These are phyloP conservation scores for Cenchrus purpureus DNA, from an alignment of 176 grass and related monocot species.

Conservation along the genomic window DNA sequence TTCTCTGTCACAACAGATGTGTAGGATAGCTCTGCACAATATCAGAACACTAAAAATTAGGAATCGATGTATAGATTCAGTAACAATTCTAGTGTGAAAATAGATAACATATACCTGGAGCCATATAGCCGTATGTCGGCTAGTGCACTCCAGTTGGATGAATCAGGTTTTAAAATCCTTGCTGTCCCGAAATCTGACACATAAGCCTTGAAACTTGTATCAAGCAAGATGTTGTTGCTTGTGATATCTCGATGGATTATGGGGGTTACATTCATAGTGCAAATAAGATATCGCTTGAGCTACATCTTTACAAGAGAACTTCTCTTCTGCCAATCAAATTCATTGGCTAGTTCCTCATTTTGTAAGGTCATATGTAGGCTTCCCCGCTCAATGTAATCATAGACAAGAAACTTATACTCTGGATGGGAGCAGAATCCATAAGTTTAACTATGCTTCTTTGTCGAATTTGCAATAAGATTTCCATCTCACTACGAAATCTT, in stretches of 20 bases:
- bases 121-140: slow-evolving; percentile 19
- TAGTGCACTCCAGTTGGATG: slow-evolving; percentile 23
- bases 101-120: background rate
- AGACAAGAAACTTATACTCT: background rate
- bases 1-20: background rate
- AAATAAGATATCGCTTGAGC: slow-evolving; percentile 17
- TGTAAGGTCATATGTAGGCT: background rate
- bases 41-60: background rate
- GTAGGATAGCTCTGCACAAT: background rate
- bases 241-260: slow-evolving; percentile 41
- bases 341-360: background rate
- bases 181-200: slow-evolving; percentile 35
- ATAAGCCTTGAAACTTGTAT: background rate
- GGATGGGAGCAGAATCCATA: background rate
- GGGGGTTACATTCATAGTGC: slow-evolving; percentile 5
- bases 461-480: too few relatives aligned
- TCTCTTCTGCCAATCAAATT: slow-evolving; percentile 3
- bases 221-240: slow-evolving; percentile 26
- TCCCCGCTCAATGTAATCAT: slow-evolving; percentile 6
- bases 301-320: background rate
- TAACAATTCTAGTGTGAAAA: background rate
- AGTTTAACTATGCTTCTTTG: too few relatives aligned
- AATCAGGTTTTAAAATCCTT: slow-evolving; percentile 18
- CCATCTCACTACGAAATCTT: too few relatives aligned
- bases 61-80: background rate